These are phyloP conservation scores for Candida sp. DNA, from an alignment of 1,139 yeast species.

Conservation along the genomic window DNA sequence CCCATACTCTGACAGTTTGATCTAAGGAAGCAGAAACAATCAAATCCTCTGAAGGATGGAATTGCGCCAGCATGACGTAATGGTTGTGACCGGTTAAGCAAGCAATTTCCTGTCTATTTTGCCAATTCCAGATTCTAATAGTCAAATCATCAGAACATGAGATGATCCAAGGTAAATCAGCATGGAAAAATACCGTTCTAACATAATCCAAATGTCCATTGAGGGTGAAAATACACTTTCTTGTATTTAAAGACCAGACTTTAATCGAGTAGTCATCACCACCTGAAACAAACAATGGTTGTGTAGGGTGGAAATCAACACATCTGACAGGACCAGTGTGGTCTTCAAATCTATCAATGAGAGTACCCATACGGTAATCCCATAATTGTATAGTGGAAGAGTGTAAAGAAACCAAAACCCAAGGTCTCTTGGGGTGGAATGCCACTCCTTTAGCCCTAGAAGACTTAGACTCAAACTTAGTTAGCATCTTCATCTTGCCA, in stretches of 20 bases:
- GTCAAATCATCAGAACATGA: slow-evolving; percentile 98
- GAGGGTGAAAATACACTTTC: slow-evolving; percentile 88
- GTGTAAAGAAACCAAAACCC: slow-evolving; percentile 94
- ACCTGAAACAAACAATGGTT: slow-evolving; percentile 94
- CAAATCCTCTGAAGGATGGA: slow-evolving; percentile 94
- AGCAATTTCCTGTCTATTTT: slow-evolving; percentile 95
- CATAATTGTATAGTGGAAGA: slow-evolving; percentile 95
- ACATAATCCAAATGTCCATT: slow-evolving; percentile 95
- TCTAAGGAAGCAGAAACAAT: slow-evolving; percentile 95
- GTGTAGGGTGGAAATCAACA: slow-evolving; percentile 96
- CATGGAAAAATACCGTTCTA: slow-evolving; percentile 92
- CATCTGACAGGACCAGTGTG: slow-evolving; percentile 98
- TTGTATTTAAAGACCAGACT: slow-evolving; percentile 93
- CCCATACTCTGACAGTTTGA: slow-evolving; percentile 99
- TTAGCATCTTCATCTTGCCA: slow-evolving; percentile 85
- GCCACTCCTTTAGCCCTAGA: slow-evolving; percentile 99
- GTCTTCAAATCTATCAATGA: slow-evolving; percentile 94
- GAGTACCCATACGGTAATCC: slow-evolving; percentile 99
- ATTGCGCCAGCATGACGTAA: slow-evolving; percentile 97
- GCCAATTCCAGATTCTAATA: slow-evolving; percentile 99
- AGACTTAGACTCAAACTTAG: slow-evolving; percentile 98
- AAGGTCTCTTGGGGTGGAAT: slow-evolving; percentile 95
- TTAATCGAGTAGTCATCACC: slow-evolving; percentile 96
- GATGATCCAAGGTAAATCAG: slow-evolving; percentile 95
- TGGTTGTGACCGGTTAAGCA: slow-evolving; percentile 98